Conservation (phyloP, 2,329 filamentous ascomycete species). For the Ilyonectria destructans region DNA sequence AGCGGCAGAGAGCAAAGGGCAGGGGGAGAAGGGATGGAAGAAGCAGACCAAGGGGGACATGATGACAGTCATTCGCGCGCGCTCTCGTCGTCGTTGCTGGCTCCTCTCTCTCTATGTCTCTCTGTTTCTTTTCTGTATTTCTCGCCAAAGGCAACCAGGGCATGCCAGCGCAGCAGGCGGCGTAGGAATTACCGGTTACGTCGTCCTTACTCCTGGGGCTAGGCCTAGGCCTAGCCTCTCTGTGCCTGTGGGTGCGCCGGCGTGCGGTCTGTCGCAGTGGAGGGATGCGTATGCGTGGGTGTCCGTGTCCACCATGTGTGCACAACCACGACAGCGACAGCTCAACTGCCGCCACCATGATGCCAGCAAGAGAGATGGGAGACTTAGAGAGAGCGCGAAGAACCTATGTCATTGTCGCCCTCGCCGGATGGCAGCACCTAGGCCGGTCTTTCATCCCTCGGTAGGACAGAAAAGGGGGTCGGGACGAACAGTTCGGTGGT, state of each 20-base stretch:
- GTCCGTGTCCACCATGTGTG: conserved; percentile 35
- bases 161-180: conserved; percentile 36
- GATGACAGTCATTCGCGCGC: neutral
- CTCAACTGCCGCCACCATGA: conserved; percentile 34
- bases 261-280: conserved; percentile 1
- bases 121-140: conserved; percentile 21
- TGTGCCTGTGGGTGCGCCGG: conserved; percentile 15
- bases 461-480: conserved; percentile 31
- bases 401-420: conserved; percentile 26
- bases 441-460: conserved; percentile 30
- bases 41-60: neutral
- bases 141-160: conserved; percentile 25
- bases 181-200: conserved; percentile 12
- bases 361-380: conserved; percentile 30
- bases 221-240: conserved; percentile 6
- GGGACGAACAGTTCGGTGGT: conserved; percentile 26
- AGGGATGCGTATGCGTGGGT: conserved; percentile 29
- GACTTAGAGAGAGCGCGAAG: conserved; percentile 23
- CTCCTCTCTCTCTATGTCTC: neutral
- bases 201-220: conserved; percentile 6
- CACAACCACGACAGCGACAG: conserved; percentile 25
- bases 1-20: conserved; percentile 7
- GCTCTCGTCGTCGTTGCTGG: neutral
- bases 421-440: conserved; percentile 29
- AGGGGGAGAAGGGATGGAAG: conserved; percentile 1